These are phyloP conservation scores for Prunus dulcis DNA, from an alignment of 306 rosid species.

Conservation along the genomic window DNA sequence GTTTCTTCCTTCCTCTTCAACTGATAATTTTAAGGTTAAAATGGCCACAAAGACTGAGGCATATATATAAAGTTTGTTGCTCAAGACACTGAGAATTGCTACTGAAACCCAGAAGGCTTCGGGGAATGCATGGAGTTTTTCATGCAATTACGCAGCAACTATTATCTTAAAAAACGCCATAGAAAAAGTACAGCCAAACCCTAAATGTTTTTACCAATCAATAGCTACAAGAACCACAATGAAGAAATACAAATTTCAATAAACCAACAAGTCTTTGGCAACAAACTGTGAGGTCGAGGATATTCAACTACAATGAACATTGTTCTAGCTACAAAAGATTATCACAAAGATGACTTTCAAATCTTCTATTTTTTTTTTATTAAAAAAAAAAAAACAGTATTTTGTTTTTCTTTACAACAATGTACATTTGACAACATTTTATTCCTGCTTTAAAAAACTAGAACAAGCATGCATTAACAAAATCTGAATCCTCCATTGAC, in stretches of 20 bases:
- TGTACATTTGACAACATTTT: slow-evolving; percentile 27
- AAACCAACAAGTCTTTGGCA: slow-evolving; percentile 5
- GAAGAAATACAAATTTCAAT: background rate
- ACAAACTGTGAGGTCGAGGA: background rate
- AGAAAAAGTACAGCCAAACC: no score
- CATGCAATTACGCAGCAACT: no score
- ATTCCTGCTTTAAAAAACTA: background rate
- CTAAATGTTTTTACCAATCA: no score
- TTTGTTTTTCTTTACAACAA: slow-evolving; percentile 8
- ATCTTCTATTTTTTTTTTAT: background rate
- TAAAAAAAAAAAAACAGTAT: no score
- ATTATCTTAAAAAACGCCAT: no score
- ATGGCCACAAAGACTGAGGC: no score
- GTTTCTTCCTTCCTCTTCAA: no score
- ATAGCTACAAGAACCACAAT: background rate
- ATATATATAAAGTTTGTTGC: no score
- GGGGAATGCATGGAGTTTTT: no score
- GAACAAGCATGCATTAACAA: slow-evolving; percentile 14
- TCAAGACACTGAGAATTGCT: no score
- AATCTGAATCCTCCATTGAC: slow-evolving; percentile 4
- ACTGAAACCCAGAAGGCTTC: no score
- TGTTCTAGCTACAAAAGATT: background rate
- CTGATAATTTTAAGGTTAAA: no score
- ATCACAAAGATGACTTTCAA: background rate
- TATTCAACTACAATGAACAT: background rate